Evolutionary conservation across 1,284 basidiomycete genomes (phyloP).

Genomic region (Porodaedalea pini): DNA sequence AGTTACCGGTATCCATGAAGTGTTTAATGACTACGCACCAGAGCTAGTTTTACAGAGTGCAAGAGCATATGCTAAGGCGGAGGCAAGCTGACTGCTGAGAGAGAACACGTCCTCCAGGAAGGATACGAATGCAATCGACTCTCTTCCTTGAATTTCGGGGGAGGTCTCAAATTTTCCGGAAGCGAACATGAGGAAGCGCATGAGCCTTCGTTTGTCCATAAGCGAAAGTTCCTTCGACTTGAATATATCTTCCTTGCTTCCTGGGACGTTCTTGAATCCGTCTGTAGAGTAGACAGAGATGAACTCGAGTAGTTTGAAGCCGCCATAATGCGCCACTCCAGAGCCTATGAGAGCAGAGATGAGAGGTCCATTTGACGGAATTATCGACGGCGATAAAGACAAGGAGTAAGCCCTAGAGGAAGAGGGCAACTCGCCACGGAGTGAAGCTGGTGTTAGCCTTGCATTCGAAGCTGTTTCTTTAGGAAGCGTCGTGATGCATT

Average conservation of each 20-base stretch:
- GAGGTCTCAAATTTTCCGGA: slow-evolving; percentile 68
- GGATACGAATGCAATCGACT: slow-evolving; percentile 50
- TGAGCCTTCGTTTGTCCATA: slow-evolving; percentile 85
- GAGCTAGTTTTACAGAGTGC: slow-evolving; percentile 55
- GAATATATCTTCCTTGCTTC: slow-evolving; percentile 93
- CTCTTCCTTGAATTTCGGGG: slow-evolving; percentile 56
- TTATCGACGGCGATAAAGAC: slow-evolving; percentile 78
- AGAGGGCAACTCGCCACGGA: slow-evolving; percentile 31
- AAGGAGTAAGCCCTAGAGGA: slow-evolving; percentile 77
- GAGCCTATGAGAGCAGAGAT: slow-evolving; percentile 81
- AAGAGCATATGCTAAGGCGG: slow-evolving; percentile 68
- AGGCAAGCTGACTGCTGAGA: slow-evolving; percentile 54
- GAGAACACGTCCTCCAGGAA: slow-evolving; percentile 65
- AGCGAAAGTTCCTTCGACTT: slow-evolving; percentile 76
- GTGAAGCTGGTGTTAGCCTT: slow-evolving; percentile 38
- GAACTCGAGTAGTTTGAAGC: slow-evolving; percentile 83
- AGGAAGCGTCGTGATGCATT: slow-evolving; percentile 46
- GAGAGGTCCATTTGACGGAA: slow-evolving; percentile 77
- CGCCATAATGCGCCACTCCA: slow-evolving; percentile 87
- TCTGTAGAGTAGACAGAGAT: slow-evolving; percentile 56
- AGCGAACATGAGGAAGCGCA: slow-evolving; percentile 88
- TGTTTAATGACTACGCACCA: slow-evolving; percentile 39
- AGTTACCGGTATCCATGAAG: slow-evolving; percentile 10
- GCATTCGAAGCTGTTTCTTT: slow-evolving; percentile 25
- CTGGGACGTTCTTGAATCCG: slow-evolving; percentile 68